Conservation (phyloP, 345 rosid species). For the sweet orange (Citrus sinensis) region DNA sequence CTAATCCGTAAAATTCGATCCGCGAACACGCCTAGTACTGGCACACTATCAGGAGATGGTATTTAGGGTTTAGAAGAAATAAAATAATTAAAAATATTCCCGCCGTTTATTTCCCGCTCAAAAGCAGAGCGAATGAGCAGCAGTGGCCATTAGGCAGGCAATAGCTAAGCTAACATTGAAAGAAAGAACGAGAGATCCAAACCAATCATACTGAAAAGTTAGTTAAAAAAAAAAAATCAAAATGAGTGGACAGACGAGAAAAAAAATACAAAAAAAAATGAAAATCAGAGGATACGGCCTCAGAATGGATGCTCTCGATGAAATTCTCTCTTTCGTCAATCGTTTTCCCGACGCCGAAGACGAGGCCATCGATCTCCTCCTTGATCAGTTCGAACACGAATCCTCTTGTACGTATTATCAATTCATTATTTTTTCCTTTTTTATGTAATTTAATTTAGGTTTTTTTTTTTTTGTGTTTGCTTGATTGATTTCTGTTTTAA, state of each 20-base stretch:
- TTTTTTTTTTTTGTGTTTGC: not conserved
- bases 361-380: constrained; percentile 75
- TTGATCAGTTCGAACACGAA: constrained; percentile 67
- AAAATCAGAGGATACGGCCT: constrained; percentile 74
- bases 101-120: constrained; percentile 20
- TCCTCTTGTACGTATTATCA: constrained; percentile 23
- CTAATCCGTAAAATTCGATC: too few species aligned
- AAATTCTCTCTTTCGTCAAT: constrained; percentile 51
- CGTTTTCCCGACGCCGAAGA: constrained; percentile 65
- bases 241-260: constrained; percentile 46
- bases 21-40: too few species aligned
- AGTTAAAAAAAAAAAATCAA: not conserved
- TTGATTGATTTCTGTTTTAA: not conserved
- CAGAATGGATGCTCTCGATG: constrained; percentile 69
- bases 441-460: not conserved
- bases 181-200: not conserved
- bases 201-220: not conserved
- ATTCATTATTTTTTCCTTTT: not conserved
- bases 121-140: not conserved
- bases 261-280: constrained; percentile 72
- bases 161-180: not conserved
- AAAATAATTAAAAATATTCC: not conserved
- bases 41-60: not conserved
- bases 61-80: not conserved
- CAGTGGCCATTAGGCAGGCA: not conserved